Percentiles rank a stretch among this genome's conserved stretches.
Conservation (phyloP, 2,329 filamentous ascomycete genomes). For the Aspergillus nomiae region DNA sequence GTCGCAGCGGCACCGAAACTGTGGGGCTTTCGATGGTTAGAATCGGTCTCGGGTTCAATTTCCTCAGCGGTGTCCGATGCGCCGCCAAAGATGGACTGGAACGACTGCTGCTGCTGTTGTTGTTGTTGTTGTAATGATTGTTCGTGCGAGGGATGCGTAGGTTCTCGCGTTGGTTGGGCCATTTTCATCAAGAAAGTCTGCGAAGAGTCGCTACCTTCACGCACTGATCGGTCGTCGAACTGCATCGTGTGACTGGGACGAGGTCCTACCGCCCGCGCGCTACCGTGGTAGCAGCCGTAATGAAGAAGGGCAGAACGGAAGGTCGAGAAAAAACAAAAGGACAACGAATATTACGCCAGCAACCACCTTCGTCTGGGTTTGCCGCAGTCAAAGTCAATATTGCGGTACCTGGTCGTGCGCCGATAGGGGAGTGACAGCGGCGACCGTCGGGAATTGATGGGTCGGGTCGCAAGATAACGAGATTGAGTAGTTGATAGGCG, state of each 20-base stretch:
- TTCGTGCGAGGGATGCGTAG: background rate
- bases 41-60: slow-evolving; percentile 24
- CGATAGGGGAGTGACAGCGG: background rate
- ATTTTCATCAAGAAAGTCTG: background rate
- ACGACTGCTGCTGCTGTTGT: slow-evolving; percentile 7
- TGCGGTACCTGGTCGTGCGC: background rate
- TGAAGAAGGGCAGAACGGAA: background rate
- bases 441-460: background rate
- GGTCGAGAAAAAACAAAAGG: background rate
- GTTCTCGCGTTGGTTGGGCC: background rate
- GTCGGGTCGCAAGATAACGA: slow-evolving; percentile 4
- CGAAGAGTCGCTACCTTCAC: slow-evolving; percentile 1
- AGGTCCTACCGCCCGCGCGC: background rate
- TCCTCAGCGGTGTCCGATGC: slow-evolving; percentile 17
- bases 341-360: background rate
- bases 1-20: slow-evolving; percentile 42
- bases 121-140: background rate
- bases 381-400: background rate
- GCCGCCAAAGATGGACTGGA: slow-evolving; percentile 26
- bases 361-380: background rate
- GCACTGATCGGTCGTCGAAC: background rate
- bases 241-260: background rate
- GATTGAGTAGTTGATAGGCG: background rate
- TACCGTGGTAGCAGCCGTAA: background rate
- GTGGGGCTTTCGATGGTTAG: slow-evolving; percentile 24